These are phyloP conservation scores for Clarkia xantiana DNA, from an alignment of 345 rosid genomes.

Conservation along the genomic window DNA sequence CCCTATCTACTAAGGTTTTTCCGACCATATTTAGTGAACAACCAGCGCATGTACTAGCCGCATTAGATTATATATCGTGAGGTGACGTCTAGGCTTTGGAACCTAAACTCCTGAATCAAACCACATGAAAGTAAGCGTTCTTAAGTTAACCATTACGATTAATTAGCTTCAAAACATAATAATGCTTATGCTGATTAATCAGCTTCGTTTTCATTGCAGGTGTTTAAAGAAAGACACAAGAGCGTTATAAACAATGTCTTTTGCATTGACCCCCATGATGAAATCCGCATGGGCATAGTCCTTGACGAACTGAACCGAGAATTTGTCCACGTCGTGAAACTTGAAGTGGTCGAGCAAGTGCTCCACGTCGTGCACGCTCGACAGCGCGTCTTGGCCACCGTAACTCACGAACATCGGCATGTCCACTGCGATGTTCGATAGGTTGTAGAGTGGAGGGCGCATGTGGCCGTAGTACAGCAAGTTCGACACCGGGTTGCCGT, in stretches of 20 bases:
- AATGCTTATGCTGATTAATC: no score
- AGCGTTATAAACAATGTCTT: conserved; percentile 56
- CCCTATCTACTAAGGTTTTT: no score
- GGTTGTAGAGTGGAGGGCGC: conserved; percentile 51
- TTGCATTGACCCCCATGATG: conserved; percentile 74
- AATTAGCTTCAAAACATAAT: no score
- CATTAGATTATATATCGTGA: no score
- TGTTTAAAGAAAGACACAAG: conserved; percentile 36
- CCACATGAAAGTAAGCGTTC: no score
- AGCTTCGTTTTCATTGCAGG: background rate
- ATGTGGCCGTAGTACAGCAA: conserved; percentile 47
- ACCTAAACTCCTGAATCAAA: no score
- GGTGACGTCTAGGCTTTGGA: no score
- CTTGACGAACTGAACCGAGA: conserved; percentile 42
- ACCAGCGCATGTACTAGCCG: no score
- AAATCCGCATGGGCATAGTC: conserved; percentile 80
- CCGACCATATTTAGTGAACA: no score
- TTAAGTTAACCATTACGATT: no score
- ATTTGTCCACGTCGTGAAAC: conserved; percentile 52
- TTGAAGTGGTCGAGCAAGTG: conserved; percentile 42
- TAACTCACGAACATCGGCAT: conserved; percentile 64
- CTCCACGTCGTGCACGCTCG: conserved; percentile 51
- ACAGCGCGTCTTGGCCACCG: conserved; percentile 55
- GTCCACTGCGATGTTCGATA: conserved; percentile 58
- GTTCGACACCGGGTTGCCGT: conserved; percentile 36